Conservation (phyloP, 305 asterid species). For the Fraxinus sp. region DNA sequence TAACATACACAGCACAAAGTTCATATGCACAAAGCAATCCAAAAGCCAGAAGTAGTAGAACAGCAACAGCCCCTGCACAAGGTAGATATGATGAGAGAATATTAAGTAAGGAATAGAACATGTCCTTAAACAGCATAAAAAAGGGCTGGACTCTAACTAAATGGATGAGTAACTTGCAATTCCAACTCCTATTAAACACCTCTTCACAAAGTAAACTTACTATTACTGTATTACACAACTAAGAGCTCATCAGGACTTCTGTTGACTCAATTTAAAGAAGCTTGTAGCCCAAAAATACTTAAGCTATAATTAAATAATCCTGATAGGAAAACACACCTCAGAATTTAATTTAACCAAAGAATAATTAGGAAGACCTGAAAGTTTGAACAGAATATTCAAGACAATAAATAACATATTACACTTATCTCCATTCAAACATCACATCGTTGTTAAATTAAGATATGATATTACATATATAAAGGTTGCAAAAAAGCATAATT, state of each 20-base stretch:
- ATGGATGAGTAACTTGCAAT: not conserved
- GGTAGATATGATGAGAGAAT: conserved; percentile 25
- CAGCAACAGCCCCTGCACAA: conserved; percentile 91
- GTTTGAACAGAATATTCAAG: not conserved
- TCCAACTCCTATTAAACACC: not conserved
- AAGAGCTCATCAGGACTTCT: not conserved
- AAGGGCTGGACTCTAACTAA: not conserved
- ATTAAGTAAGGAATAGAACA: conserved; percentile 6
- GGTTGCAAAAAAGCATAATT: not conserved
- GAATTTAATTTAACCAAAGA: not conserved
- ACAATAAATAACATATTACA: not conserved
- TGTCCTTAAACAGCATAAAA: not conserved
- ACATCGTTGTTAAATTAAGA: not conserved
- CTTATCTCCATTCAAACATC: not conserved
- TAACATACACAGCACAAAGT: conserved; percentile 97
- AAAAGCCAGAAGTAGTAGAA: conserved; percentile 92
- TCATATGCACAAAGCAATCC: conserved; percentile 98
- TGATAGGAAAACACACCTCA: not conserved
- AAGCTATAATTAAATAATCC: not conserved
- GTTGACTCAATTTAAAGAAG: not conserved
- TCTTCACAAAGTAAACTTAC: not conserved
- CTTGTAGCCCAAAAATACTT: not conserved
- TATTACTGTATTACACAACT: not conserved
- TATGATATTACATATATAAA: not conserved
- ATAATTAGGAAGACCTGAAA: not conserved